phyloP scores from a whole-genome alignment of 1,284 basidiomycete species.

The Irpex sp. region DNA sequence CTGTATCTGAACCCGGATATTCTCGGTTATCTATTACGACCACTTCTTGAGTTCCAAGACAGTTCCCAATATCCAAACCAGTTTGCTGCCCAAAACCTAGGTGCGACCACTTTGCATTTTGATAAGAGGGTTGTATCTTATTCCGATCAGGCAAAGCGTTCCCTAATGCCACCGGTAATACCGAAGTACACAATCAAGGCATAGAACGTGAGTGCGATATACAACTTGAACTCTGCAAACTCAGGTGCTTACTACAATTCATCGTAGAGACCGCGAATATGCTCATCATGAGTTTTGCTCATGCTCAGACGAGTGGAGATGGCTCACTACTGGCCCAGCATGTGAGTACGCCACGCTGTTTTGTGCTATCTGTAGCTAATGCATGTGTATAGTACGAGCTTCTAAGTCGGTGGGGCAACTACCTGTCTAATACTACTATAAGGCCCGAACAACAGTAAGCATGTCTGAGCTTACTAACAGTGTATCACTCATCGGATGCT shows the following conservation, averaged over 20 bases:
- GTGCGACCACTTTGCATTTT: slow-evolving; percentile 18
- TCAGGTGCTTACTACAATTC: neutral
- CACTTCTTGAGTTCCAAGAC: slow-evolving; percentile 41
- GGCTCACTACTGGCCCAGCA: slow-evolving; percentile 32
- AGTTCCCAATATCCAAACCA: slow-evolving; percentile 21
- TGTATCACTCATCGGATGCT: neutral
- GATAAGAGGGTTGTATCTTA: neutral
- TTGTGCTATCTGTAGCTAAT: neutral
- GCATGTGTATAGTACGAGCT: neutral
- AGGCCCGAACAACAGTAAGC: neutral
- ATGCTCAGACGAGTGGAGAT: slow-evolving; percentile 58
- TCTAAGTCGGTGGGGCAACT: neutral
- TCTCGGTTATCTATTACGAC: slow-evolving; percentile 37
- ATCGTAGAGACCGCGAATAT: slow-evolving; percentile 62
- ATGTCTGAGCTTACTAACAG: neutral
- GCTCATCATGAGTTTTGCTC: slow-evolving; percentile 72
- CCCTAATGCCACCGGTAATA: slow-evolving; percentile 16
- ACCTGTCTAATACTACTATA: neutral
- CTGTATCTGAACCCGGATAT: slow-evolving; percentile 43
- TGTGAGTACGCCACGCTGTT: neutral
- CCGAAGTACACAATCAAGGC: slow-evolving; percentile 3
- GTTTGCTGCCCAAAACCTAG: slow-evolving; percentile 41
- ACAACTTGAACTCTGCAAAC: neutral
- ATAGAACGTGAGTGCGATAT: slow-evolving; percentile 13
- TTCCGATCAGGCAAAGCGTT: slow-evolving; percentile 10